Evolutionary conservation across 1,284 basidiomycete genomes (phyloP).

Genomic region (Lignosus rhinocerotis): DNA sequence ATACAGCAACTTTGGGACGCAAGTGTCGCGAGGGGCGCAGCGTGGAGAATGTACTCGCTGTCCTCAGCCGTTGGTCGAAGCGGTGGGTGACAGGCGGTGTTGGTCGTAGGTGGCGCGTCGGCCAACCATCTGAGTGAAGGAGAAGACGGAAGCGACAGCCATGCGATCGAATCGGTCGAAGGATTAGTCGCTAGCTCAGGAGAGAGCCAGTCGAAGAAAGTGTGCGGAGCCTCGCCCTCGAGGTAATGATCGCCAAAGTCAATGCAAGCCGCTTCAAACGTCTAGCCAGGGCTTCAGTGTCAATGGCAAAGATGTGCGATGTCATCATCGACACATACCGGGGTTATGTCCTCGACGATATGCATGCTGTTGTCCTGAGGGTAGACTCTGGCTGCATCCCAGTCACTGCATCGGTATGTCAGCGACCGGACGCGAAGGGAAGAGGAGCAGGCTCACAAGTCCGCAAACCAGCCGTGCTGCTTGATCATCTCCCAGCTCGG

Average conservation of each 20-base stretch:
- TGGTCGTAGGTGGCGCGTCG: not conserved
- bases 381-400: not conserved
- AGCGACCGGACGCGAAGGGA: not conserved
- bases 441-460: slow-evolving; percentile 15
- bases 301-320: not conserved
- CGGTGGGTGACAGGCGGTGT: not conserved
- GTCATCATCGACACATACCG: not conserved
- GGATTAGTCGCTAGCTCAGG: not conserved
- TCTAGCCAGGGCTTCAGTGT: not conserved
- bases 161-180: not conserved
- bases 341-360: not conserved
- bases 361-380: not conserved
- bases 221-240: not conserved
- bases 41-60: not conserved
- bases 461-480: slow-evolving; percentile 23
- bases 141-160: not conserved
- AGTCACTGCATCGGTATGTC: not conserved
- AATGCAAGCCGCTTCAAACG: not conserved
- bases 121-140: not conserved
- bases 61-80: not conserved
- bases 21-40: not conserved
- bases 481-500: slow-evolving; percentile 26
- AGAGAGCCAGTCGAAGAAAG: not conserved
- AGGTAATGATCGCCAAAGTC: not conserved
- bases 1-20: not conserved